Percentiles rank a stretch among this genome's conserved stretches.
Conservation (phyloP, 257 asterid species). For the Verbena officinalis region DNA sequence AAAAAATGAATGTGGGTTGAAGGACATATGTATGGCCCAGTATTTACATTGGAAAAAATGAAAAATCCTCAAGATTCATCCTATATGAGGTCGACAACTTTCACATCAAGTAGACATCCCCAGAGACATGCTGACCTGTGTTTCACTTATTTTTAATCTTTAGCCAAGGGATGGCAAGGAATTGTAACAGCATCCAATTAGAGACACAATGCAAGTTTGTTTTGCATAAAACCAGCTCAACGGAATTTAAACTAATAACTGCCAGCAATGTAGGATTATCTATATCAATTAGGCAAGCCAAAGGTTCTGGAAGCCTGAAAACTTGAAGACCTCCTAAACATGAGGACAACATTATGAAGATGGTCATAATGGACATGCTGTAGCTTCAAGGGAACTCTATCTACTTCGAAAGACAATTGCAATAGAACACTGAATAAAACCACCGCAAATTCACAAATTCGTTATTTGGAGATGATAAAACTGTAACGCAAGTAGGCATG, state of each 20-base stretch:
- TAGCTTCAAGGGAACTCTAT: background rate
- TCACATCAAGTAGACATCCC: background rate
- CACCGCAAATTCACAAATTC: background rate
- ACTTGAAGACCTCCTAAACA: background rate
- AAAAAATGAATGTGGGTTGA: slow-evolving; percentile 12
- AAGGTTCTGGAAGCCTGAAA: background rate
- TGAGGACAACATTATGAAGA: background rate
- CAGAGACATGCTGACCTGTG: background rate
- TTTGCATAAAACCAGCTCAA: slow-evolving; percentile 6
- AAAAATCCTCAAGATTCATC: slow-evolving; percentile 6
- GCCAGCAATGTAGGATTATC: background rate
- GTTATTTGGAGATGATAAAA: background rate
- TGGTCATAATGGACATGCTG: slow-evolving; percentile 3
- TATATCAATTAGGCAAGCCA: background rate
- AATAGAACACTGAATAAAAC: background rate
- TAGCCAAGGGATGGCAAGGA: slow-evolving; percentile 15
- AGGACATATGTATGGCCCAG: background rate
- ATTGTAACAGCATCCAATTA: slow-evolving; percentile 12
- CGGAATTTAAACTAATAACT: background rate
- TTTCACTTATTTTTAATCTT: slow-evolving; percentile 1
- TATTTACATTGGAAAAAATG: background rate
- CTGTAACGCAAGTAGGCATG: background rate
- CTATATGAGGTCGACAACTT: slow-evolving; percentile 14
- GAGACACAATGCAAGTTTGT: slow-evolving; percentile 3
- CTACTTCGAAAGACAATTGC: slow-evolving; percentile 8